Conservation (phyloP, 2,329 filamentous ascomycete species). For the Pseudofabraea citricarpa region DNA sequence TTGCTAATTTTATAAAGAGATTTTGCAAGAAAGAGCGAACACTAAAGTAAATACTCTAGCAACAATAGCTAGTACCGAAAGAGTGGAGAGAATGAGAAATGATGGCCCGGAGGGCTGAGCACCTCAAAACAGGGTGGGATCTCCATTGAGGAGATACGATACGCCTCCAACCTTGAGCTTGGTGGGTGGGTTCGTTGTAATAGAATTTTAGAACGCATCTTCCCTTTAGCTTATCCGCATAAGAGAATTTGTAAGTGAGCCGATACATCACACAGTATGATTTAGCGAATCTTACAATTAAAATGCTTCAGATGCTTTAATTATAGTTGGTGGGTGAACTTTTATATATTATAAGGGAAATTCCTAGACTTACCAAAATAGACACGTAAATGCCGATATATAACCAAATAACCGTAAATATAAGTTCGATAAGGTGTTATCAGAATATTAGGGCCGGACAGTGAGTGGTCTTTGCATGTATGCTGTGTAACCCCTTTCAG, state of each 20-base stretch:
- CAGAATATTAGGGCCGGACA: too few species aligned
- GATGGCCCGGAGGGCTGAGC: not conserved
- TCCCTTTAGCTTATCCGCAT: not conserved
- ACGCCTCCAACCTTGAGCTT: not conserved
- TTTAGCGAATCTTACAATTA: too few species aligned
- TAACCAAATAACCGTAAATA: too few species aligned
- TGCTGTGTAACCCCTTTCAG: too few species aligned
- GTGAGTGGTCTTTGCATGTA: too few species aligned
- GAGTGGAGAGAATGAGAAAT: not conserved
- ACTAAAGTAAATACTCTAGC: not conserved
- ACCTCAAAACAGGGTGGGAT: not conserved
- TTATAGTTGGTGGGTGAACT: too few species aligned
- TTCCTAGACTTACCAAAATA: too few species aligned
- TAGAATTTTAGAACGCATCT: not conserved
- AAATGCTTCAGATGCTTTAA: too few species aligned
- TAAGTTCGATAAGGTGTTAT: too few species aligned
- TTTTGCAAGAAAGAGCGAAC: not conserved
- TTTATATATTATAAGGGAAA: too few species aligned
- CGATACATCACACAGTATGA: too few species aligned
- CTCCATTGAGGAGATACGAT: not conserved
- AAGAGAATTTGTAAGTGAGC: not conserved
- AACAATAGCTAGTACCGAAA: not conserved
- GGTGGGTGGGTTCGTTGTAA: not conserved
- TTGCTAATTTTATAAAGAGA: not conserved
- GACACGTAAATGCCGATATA: too few species aligned